Evolutionary conservation across 495 filamentous ascomycete genomes (phyloP).

Genomic region (Amorphotheca resinae): DNA sequence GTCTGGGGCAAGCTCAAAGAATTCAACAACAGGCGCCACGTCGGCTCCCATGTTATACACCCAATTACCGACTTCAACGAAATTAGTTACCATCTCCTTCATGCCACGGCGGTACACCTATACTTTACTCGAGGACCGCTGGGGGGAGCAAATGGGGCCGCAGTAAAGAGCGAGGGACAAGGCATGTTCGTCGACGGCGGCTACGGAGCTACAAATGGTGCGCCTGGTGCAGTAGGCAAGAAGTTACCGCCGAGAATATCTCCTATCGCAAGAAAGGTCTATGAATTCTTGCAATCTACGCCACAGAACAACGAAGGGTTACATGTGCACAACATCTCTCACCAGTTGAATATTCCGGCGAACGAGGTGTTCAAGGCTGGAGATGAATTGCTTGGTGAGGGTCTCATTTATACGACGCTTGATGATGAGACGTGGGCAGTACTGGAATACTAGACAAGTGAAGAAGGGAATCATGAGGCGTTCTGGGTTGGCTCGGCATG

Average conservation of each 20-base stretch:
- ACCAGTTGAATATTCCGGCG: slow-evolving; percentile 44
- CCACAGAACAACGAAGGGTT: slow-evolving; percentile 67
- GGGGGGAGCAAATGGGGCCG: slow-evolving; percentile 26
- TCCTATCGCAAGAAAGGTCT: slow-evolving; percentile 51
- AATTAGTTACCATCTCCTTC: slow-evolving; percentile 76
- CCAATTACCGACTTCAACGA: slow-evolving; percentile 79
- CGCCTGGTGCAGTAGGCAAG: slow-evolving; percentile 15
- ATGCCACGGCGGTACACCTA: slow-evolving; percentile 77
- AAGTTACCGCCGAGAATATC: slow-evolving; percentile 37
- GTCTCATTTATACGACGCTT: slow-evolving; percentile 78
- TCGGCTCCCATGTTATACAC: slow-evolving; percentile 70
- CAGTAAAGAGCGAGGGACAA: slow-evolving; percentile 27
- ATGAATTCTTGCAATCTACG: slow-evolving; percentile 44
- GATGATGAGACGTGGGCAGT: slow-evolving; percentile 78
- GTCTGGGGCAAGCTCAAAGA: slow-evolving; percentile 67
- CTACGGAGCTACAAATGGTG: slow-evolving; percentile 20
- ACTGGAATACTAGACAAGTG: slow-evolving; percentile 40
- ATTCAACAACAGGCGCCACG: slow-evolving; percentile 67
- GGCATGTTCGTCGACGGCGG: slow-evolving; percentile 42
- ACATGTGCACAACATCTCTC: slow-evolving; percentile 62
- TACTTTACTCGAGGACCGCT: slow-evolving; percentile 68
- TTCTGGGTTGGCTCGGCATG: slow-evolving; percentile 1
- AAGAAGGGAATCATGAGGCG: slow-evolving; percentile 6
- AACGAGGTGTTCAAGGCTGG: slow-evolving; percentile 61
- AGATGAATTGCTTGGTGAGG: slow-evolving; percentile 60